These are phyloP conservation scores for Cladophialophora psammophila DNA, from an alignment of 2,329 filamentous ascomycete species.

Conservation along the genomic window DNA sequence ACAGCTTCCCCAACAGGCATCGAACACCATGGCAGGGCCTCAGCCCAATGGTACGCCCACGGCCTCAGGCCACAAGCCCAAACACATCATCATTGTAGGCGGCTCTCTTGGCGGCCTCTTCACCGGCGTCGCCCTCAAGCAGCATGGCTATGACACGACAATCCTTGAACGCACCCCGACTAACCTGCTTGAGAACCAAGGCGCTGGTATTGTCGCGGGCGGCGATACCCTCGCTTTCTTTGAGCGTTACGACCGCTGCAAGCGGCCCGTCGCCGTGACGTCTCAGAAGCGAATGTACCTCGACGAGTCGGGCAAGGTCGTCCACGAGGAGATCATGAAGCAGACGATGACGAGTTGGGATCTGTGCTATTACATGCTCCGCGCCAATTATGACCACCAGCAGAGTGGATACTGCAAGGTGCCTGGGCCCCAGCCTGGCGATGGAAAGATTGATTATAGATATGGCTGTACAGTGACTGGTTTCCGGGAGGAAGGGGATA, in stretches of 20 bases:
- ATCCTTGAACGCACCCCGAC: constrained; percentile 40
- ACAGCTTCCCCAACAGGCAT: background rate
- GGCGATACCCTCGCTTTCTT: constrained; percentile 36
- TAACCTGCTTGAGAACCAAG: constrained; percentile 38
- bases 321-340: constrained; percentile 33
- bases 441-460: constrained; percentile 33
- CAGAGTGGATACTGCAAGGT: constrained; percentile 31
- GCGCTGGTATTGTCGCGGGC: constrained; percentile 37
- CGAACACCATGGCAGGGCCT: background rate
- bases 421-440: constrained; percentile 31
- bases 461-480: constrained; percentile 33
- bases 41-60: constrained; percentile 3
- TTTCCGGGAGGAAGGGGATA: constrained; percentile 30
- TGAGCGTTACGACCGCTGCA: constrained; percentile 36
- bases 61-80: constrained; percentile 7
- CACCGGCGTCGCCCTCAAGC: constrained; percentile 39
- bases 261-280: constrained; percentile 34
- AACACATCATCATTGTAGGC: constrained; percentile 38
- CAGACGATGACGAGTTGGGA: constrained; percentile 40
- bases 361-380: constrained; percentile 38
- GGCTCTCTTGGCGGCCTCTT: constrained; percentile 41
- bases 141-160: constrained; percentile 37
- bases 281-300: constrained; percentile 35
- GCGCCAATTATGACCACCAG: constrained; percentile 40
- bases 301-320: constrained; percentile 28